Evolutionary conservation across 179 eudicot genomes (phyloP), one percentile per base, ranked within the genome.

Genomic region (Kewa caespitosa): DNA sequence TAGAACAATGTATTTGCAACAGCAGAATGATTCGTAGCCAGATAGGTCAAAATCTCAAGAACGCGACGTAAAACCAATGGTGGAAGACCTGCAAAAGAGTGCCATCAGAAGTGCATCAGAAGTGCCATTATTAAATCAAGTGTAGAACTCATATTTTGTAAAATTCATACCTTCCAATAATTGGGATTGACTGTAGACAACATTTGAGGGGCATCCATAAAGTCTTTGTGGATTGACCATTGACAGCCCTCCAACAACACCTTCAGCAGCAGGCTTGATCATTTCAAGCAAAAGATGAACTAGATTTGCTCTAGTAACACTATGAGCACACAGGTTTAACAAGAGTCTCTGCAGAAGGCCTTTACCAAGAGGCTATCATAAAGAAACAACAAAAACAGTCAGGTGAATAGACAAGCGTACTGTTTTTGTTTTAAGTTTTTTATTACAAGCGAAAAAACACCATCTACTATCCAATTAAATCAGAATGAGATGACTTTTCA

Each of bases 11-110:
- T 83, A 79, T 80, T 85, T 36, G 98, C 92, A 79, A 95, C 97
- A 73, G 93, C 90, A 83, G 97, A 88, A 86, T 95, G 97, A 85
- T 90, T 93, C 46, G 95, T 91, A 66, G 99, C 97, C 86, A 95
- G 81, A 83, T 87, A 93, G 38, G 93, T 90, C 86, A 95, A 82
- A 78, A 89, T 89, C 87, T 95, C 99, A 42, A 95, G 95, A 32
- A 89, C 85, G 65, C 97, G 92, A 54, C 98, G 97, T 80, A 93
- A 78, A 57, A 95, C 99, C 81, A 93, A 76, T 38, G 99, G 99
- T 9, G 98, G 99, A 80, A 95, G 92, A 74, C 98, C 99, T 95
- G 90, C 61, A 76, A 55, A 84, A 68, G 60, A 74, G 62, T 23
- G 55, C 28, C 48, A 74, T 80, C 61, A 83, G 73, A 73, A 66